These are phyloP conservation scores for Amanita brunnescens DNA, from an alignment of 768 basidiomycete species.

Conservation along the genomic window DNA sequence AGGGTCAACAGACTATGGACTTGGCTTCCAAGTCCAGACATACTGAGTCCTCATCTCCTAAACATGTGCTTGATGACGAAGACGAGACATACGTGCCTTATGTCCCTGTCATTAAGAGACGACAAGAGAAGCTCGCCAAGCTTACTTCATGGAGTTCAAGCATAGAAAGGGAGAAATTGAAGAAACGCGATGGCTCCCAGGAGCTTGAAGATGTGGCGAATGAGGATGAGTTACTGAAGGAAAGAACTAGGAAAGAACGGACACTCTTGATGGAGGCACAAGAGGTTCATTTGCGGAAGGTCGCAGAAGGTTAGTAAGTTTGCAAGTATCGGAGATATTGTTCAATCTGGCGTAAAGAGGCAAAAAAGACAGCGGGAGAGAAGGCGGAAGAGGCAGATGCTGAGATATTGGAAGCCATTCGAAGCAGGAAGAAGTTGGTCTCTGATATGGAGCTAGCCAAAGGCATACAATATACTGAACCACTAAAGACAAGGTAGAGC, in stretches of 20 bases:
- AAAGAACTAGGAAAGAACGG: constrained; percentile 74
- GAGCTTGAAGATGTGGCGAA: constrained; percentile 67
- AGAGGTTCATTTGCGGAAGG: constrained; percentile 83
- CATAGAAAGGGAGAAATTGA: constrained; percentile 42
- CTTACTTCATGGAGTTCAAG: constrained; percentile 54
- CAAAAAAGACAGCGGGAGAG: constrained; percentile 81
- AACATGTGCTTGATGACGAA: constrained; percentile 55
- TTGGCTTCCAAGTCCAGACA: constrained; percentile 41
- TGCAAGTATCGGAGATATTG: background rate
- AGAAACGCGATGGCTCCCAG: constrained; percentile 49
- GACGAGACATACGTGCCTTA: constrained; percentile 74
- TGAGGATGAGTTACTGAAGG: constrained; percentile 69
- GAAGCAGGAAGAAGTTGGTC: constrained; percentile 82
- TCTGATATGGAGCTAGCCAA: constrained; percentile 90
- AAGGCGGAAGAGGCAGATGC: constrained; percentile 84
- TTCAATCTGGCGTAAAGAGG: constrained; percentile 37
- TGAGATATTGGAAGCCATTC: constrained; percentile 86
- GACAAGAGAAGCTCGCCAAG: constrained; percentile 72
- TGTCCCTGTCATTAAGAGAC: constrained; percentile 77
- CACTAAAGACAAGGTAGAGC: constrained; percentile 69
- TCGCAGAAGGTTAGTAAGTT: constrained; percentile 56
- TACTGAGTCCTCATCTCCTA: constrained; percentile 41
- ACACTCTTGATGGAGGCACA: constrained; percentile 90
- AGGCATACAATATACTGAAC: constrained; percentile 85
- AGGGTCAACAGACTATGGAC: constrained; percentile 18